Evolutionary conservation across 345 rosid species (phyloP).

Genomic region (Hibiscus trionum): DNA sequence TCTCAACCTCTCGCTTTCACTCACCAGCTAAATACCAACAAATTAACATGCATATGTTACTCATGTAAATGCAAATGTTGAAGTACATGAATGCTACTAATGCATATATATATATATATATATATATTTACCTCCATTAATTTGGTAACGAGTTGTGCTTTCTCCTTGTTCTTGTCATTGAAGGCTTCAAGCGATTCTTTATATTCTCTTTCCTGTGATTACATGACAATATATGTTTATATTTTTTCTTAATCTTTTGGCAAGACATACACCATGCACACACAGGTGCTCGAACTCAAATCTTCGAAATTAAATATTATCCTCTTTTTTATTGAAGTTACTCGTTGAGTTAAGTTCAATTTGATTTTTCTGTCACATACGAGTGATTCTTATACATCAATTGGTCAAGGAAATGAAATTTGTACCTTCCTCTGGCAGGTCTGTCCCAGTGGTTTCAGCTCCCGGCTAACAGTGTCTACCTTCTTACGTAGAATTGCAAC

Average conservation of each 20-base stretch:
- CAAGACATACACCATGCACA: no score
- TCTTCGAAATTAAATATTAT: no score
- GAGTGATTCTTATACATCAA: no score
- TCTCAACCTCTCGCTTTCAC: constrained; percentile 74
- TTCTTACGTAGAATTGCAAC: constrained; percentile 43
- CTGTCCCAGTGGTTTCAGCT: constrained; percentile 48
- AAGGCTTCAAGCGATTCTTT: constrained; percentile 80
- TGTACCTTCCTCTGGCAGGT: constrained; percentile 56
- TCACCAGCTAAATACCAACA: constrained; percentile 44
- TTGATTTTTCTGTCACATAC: no score
- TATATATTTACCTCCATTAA: constrained; percentile 63
- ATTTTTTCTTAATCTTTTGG: no score
- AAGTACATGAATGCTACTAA: not conserved
- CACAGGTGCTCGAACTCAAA: no score
- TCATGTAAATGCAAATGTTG: not conserved
- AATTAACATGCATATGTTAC: not conserved
- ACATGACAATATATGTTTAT: no score
- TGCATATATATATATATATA: not conserved
- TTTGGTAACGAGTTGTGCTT: constrained; percentile 58
- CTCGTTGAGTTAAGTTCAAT: no score
- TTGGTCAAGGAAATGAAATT: not conserved
- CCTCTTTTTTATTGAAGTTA: no score
- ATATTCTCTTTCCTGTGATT: constrained; percentile 71
- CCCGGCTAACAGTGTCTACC: constrained; percentile 40
- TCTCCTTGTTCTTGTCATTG: constrained; percentile 84